Conservation (phyloP, 2,329 filamentous ascomycete species). For the Penicillium sp. region DNA sequence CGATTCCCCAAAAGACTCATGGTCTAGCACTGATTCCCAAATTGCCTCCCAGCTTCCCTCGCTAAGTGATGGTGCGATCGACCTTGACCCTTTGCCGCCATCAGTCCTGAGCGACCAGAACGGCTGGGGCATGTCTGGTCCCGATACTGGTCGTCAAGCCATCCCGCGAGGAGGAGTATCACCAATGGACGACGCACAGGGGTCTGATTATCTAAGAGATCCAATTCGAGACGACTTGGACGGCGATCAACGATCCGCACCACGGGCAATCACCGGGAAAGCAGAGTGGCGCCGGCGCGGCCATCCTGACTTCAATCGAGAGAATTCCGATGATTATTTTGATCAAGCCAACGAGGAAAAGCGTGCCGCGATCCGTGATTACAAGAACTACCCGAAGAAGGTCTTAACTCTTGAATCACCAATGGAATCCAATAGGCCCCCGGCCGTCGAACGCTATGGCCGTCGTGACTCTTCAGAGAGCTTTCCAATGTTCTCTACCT, state of each 20-base stretch:
- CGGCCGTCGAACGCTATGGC: conserved; percentile 39
- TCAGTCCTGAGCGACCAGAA: conserved; percentile 45
- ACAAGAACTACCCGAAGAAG: conserved; percentile 52
- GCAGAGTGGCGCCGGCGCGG: conserved; percentile 39
- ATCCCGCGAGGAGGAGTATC: conserved; percentile 26
- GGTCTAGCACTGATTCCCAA: conserved; percentile 30
- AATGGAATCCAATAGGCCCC: conserved; percentile 30
- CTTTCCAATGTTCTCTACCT: conserved; percentile 66
- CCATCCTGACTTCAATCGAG: conserved; percentile 28
- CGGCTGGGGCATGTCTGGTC: conserved; percentile 33
- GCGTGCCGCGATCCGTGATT: conserved; percentile 49
- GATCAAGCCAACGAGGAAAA: conserved; percentile 45
- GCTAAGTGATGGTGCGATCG: conserved; percentile 37
- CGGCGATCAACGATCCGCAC: conserved; percentile 42
- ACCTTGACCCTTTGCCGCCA: conserved; percentile 46
- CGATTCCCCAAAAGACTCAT: conserved; percentile 10
- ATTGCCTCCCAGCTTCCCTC: conserved; percentile 35
- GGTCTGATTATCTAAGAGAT: conserved; percentile 27
- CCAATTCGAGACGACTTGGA: conserved; percentile 22
- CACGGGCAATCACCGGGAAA: conserved; percentile 41
- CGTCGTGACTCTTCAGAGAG: conserved; percentile 63
- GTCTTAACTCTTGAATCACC: conserved; percentile 52
- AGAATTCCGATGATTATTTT: conserved; percentile 37
- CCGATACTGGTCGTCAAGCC: conserved; percentile 20
- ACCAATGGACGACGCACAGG: conserved; percentile 27